Evolutionary conservation across 805 yeast species (phyloP), one percentile per base, ranked within the genome.

Genomic region (Pichia thaimueangensis): DNA sequence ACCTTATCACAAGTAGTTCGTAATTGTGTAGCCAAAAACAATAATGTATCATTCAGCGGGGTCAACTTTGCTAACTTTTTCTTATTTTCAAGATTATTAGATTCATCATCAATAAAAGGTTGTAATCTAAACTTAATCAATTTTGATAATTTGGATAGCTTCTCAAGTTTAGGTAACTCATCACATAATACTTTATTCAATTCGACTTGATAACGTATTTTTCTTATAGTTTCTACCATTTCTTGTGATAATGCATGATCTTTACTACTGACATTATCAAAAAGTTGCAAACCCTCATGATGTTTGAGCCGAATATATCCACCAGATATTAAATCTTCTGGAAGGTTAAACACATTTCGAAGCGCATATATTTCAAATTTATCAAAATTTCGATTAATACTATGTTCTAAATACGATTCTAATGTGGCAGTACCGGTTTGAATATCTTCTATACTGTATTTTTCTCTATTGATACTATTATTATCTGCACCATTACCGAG

Each of bases 321-420:
- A 11, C 66, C 74, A 3, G 71, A 71, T 1, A 82, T 69, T 27
- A 86, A 65, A 12, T 79, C 83, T 5, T 62, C 62, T 0, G 96
- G 95, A 15, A 89, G 65, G 11, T 73, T 73, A 42, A 89, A 68
- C 11, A 89, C 76, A 57, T 89, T 89, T 55, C 96, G 65, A 39
- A 86, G 63, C 2, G 85, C 74, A 60, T 89, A 89, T 27, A 87
- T 64, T 62, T 89, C 97, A 53, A 86, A 79, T 58, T 82, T 82
- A 59, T 89, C 97, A 58, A 86, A 88, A 57, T 85, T 85, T 51
- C 71, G 71, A 62, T 88, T 95, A 10, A 88, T 82, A 1, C 80
- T 72, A 47, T 77, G 74, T 55, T 85, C 95, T 42, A 89, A 55
- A 20, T 85, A 59, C 0, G 88, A 77, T 53, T 88, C 96, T 32